These are phyloP conservation scores for Taphrina communis DNA, from an alignment of 1,139 yeast species.

Conservation along the genomic window DNA sequence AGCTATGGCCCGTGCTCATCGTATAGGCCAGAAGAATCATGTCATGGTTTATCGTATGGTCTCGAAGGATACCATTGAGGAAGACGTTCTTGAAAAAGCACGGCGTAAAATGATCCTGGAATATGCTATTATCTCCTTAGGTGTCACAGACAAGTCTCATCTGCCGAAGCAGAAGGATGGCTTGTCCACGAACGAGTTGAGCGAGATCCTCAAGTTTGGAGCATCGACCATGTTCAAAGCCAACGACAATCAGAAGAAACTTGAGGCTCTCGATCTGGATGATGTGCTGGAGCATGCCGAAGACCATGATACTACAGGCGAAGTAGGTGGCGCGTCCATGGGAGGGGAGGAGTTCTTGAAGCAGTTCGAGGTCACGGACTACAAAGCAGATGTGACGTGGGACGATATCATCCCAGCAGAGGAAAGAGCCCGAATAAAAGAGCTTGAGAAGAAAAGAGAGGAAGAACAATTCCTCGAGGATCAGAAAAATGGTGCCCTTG, in stretches of 20 bases:
- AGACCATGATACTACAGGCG: constrained; percentile 95
- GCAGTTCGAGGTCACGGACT: constrained; percentile 97
- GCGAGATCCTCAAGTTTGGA: constrained; percentile 94
- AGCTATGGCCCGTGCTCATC: constrained; percentile 99
- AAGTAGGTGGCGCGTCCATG: constrained; percentile 90
- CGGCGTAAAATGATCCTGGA: constrained; percentile 97
- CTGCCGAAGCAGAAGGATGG: constrained; percentile 62
- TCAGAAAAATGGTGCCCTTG: constrained; percentile 76
- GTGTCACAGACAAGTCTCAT: constrained; percentile 75
- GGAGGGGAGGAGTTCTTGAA: constrained; percentile 98
- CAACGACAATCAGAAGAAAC: constrained; percentile 87
- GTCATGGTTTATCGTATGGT: constrained; percentile 97
- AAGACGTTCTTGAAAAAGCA: constrained; percentile 94
- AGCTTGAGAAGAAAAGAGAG: constrained; percentile 82
- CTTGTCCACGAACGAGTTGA: constrained; percentile 81
- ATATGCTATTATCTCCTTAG: constrained; percentile 94
- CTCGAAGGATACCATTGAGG: constrained; percentile 96
- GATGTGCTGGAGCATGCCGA: constrained; percentile 97
- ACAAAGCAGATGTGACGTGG: constrained; percentile 98
- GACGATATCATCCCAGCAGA: constrained; percentile 98
- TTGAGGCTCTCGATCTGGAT: constrained; percentile 93
- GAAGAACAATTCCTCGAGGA: constrained; percentile 88
- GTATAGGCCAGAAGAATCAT: constrained; percentile 94
- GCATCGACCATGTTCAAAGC: constrained; percentile 98
- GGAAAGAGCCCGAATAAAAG: constrained; percentile 84